Base-by-base conservation (phyloP, 2,329 filamentous ascomycete genomes). In the Exophiala viscosa region DNA sequence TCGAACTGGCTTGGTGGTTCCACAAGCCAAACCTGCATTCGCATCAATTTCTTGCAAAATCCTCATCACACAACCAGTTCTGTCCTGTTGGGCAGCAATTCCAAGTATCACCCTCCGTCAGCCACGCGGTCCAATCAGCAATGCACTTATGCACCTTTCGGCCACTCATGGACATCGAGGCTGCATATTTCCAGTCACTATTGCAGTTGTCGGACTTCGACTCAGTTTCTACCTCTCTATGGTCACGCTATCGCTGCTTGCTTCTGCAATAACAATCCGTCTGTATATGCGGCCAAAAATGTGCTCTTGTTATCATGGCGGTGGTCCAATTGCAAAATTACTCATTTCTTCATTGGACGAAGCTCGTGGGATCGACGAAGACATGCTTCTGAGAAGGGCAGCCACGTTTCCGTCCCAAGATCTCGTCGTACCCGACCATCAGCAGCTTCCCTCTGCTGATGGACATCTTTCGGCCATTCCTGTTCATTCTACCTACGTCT, bases 301-400 rank as follows among this genome's bases (percentile, higher is more conserved):
- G 42, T 51, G 31, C 32, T 33, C 49, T 47, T 48, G 45, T 51
- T 34, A 50, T 55, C 47, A 18, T 50, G 44, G 48, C 57, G 54
- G 57, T 59, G 57, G 57, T 44, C 57, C 57, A 59, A 57, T 59
- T 50, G 52, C 49, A 50, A 50, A 39, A 48, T 18, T 15, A 9
- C 44, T 17, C 47, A 23, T 14, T 34, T 48, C 39, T 33, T 33
- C 46, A 36, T 42, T 31, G 57, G 48, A 31, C 44, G 45, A 38
- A 43, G 40, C 23, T 52, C n/a, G 43, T 39, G 48, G 41, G 44
- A 57, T 50, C 33, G 39, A 44, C 35, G 44, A 34, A 28, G 36
- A 40, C 34, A 55, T 50, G 36, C 28, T 38, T 43, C 47, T 39
- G 51, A 43, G 39, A 20, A 40, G 44, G 41, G 10, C 14, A 41